phyloP scores from a whole-genome alignment of 2,329 filamentous ascomycete genomes.

The Claviceps capensis region DNA sequence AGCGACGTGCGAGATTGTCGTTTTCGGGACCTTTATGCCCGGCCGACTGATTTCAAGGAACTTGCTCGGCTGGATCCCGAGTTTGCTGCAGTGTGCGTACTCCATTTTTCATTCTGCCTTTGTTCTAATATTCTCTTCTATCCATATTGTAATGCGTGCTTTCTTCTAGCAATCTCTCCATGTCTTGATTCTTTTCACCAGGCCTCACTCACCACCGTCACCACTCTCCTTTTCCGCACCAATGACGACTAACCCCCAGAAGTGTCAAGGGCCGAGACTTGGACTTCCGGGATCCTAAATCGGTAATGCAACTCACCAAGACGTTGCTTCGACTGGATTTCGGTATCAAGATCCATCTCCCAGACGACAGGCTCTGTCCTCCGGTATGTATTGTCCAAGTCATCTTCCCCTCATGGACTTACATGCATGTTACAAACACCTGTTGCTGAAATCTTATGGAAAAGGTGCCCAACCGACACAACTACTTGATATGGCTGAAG shows the following conservation, averaged over 20 bases:
- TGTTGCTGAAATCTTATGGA: background rate
- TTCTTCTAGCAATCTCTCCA: too few relatives aligned
- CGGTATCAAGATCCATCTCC: constrained; percentile 54
- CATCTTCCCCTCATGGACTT: background rate
- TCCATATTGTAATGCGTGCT: background rate
- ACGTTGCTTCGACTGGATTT: constrained; percentile 68
- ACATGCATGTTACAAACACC: background rate
- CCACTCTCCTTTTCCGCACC: too few relatives aligned
- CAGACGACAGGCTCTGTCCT: constrained; percentile 70
- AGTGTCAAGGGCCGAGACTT: constrained; percentile 35
- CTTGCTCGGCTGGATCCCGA: constrained; percentile 26
- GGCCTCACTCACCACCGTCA: too few relatives aligned
- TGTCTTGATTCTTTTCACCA: too few relatives aligned
- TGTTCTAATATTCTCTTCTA: background rate
- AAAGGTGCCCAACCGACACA: constrained; percentile 54
- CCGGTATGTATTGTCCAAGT: constrained; percentile 39
- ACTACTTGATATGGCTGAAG: constrained; percentile 86
- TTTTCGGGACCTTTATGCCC: constrained; percentile 27
- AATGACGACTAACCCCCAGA: background rate
- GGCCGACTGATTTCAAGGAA: constrained; percentile 28
- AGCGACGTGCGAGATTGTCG: constrained; percentile 12
- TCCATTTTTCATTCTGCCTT: background rate
- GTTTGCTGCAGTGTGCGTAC: constrained; percentile 27
- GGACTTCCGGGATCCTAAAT: constrained; percentile 66
- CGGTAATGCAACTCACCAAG: constrained; percentile 71